A percentile compares a stretch with the other conserved stretches of the same genome.
Conservation (phyloP, 768 basidiomycete genomes). For the Dentipellis fragilis region DNA sequence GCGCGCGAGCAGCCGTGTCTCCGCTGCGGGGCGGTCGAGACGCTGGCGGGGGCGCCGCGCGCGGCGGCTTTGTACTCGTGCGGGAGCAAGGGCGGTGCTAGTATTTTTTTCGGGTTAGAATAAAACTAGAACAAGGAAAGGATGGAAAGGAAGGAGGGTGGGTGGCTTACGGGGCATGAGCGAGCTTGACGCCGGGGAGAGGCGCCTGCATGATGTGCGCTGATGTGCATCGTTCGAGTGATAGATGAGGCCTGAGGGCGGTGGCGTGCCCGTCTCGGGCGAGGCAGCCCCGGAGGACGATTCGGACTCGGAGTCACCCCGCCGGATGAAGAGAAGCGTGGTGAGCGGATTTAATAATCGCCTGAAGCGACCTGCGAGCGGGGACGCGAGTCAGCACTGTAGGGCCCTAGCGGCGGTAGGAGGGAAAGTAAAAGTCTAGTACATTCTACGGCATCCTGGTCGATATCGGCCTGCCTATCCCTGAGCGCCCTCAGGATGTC, state of each 20-base stretch:
- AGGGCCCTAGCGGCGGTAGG: not conserved
- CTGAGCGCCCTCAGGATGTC: slow-evolving; percentile 12
- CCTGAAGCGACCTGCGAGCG: slow-evolving; percentile 8
- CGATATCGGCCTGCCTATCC: slow-evolving; percentile 8
- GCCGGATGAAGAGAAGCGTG: slow-evolving; percentile 12
- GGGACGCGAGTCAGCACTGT: not conserved
- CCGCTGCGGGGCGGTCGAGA: slow-evolving; percentile 3
- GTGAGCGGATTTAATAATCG: slow-evolving; percentile 12
- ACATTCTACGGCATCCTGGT: not conserved
- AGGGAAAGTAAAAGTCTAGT: not conserved
- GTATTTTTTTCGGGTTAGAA: too few species aligned
- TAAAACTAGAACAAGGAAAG: too few species aligned
- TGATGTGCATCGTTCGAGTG: not conserved
- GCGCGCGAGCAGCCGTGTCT: slow-evolving; percentile 7
- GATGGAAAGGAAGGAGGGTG: not conserved
- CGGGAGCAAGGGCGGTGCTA: slow-evolving; percentile 13
- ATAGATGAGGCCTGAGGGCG: not conserved
- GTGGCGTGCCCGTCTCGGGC: not conserved
- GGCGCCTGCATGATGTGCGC: not conserved
- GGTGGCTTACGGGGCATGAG: slow-evolving; percentile 13
- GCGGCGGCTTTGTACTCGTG: slow-evolving; percentile 1
- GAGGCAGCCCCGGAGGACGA: slow-evolving; percentile 1
- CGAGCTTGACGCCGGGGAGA: slow-evolving; percentile 3
- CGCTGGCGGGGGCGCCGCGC: slow-evolving; percentile 7
- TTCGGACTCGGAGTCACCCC: slow-evolving; percentile 1